phyloP scores from a whole-genome alignment of 306 rosid species.

The Vigna angularis region DNA sequence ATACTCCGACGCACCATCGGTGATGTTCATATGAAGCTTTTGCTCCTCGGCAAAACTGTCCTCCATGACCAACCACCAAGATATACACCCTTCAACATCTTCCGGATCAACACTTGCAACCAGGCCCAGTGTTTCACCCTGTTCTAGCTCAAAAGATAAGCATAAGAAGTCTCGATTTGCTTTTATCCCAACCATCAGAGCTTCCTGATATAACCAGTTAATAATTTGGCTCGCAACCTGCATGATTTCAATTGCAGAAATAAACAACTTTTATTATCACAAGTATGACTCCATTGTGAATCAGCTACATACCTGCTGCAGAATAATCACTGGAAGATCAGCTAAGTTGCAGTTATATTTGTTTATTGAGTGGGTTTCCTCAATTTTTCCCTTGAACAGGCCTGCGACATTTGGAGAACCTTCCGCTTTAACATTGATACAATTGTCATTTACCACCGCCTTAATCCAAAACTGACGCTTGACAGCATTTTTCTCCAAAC shows the following conservation, averaged over 20 bases:
- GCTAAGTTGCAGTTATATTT: constrained; percentile 77
- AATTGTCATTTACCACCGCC: constrained; percentile 81
- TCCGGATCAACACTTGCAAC: constrained; percentile 89
- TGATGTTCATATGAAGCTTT: constrained; percentile 61
- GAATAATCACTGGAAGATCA: constrained; percentile 83
- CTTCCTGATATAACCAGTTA: constrained; percentile 87
- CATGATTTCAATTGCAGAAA: constrained; percentile 34
- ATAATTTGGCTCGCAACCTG: constrained; percentile 92
- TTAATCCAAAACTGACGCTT: constrained; percentile 81
- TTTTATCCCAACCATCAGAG: constrained; percentile 83
- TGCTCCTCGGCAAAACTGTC: constrained; percentile 70
- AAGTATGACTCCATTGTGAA: background rate
- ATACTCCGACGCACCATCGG: constrained; percentile 68
- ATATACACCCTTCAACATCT: constrained; percentile 77
- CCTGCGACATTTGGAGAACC: constrained; percentile 88
- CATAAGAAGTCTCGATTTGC: constrained; percentile 75
- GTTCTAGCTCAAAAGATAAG: constrained; percentile 85
- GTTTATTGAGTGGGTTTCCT: constrained; percentile 73
- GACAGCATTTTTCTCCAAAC: constrained; percentile 47
- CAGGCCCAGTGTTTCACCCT: constrained; percentile 76
- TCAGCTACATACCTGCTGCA: constrained; percentile 76
- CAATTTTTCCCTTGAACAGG: constrained; percentile 66
- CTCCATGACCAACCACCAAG: constrained; percentile 92
- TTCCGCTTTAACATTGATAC: constrained; percentile 80
- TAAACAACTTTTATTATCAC: constrained; percentile 29